Percentiles rank a stretch among this genome's conserved stretches.
These are phyloP conservation scores for Erodium trifolium DNA, from an alignment of 441 rosid genomes.

Conservation along the genomic window DNA sequence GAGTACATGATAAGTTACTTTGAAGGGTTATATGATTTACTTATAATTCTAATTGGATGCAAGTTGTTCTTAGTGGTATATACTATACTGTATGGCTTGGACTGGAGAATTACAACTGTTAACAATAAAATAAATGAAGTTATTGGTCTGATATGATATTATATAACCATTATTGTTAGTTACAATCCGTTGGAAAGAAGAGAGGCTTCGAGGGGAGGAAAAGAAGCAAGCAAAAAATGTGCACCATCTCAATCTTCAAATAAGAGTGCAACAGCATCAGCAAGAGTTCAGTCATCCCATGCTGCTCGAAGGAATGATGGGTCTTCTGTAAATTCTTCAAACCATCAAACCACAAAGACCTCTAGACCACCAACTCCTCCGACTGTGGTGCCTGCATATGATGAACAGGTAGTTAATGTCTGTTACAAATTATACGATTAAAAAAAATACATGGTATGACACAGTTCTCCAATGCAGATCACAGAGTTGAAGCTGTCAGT, in stretches of 20 bases:
- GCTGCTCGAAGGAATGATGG: slow-evolving; percentile 43
- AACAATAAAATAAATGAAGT: no score
- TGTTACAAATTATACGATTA: background rate
- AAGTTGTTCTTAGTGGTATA: background rate
- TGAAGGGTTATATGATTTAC: background rate
- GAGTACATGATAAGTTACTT: background rate
- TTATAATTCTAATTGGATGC: background rate
- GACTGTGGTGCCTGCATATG: slow-evolving; percentile 47
- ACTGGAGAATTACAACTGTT: background rate
- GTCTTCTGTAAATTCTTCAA: slow-evolving; percentile 34
- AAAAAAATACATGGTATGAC: background rate
- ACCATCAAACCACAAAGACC: slow-evolving; percentile 35
- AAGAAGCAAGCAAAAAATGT: slow-evolving; percentile 65
- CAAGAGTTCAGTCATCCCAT: slow-evolving; percentile 53
- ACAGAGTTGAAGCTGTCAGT: slow-evolving; percentile 83
- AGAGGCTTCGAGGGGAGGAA: slow-evolving; percentile 78
- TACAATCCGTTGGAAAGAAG: slow-evolving; percentile 88
- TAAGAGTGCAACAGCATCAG: slow-evolving; percentile 42
- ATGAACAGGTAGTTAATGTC: slow-evolving; percentile 50
- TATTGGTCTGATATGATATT: no score
- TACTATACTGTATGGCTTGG: background rate
- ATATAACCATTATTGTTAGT: slow-evolving; percentile 22
- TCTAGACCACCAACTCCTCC: slow-evolving; percentile 34
- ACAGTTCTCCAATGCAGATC: slow-evolving; percentile 40
- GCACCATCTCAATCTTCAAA: slow-evolving; percentile 47